Evolutionary conservation across 768 basidiomycete species (phyloP).

Genomic region (Cubamyces lactineus): DNA sequence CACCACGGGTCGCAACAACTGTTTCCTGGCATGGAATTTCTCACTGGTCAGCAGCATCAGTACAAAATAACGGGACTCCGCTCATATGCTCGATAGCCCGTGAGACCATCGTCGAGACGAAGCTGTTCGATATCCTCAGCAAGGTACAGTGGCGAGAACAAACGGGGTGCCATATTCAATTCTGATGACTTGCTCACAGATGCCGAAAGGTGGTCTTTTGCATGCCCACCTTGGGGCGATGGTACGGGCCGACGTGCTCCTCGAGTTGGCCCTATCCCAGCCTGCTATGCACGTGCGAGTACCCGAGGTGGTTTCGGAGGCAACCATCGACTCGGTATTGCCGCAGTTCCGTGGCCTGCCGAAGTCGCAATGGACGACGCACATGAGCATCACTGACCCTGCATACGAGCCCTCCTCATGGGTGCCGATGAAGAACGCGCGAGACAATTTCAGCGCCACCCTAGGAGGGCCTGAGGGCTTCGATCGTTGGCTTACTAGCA

Average conservation of each 20-base stretch:
- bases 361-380: slow-evolving; percentile 27
- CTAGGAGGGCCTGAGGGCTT: slow-evolving; percentile 69
- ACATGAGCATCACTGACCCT: slow-evolving; percentile 42
- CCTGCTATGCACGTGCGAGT: slow-evolving; percentile 63
- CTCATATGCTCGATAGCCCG: slow-evolving; percentile 1
- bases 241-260: slow-evolving; percentile 55
- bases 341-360: slow-evolving; percentile 61
- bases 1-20: slow-evolving; percentile 51
- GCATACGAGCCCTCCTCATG: slow-evolving; percentile 51
- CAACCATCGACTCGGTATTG: slow-evolving; percentile 45
- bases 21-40: slow-evolving; percentile 79
- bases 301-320: slow-evolving; percentile 41
- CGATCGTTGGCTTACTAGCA: slow-evolving; percentile 63
- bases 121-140: slow-evolving; percentile 60
- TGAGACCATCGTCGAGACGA: slow-evolving; percentile 55
- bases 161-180: no score
- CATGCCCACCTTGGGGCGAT: slow-evolving; percentile 80
- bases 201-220: slow-evolving; percentile 81
- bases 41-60: slow-evolving; percentile 52
- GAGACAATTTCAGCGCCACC: slow-evolving; percentile 50
- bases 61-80: neutral
- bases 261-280: slow-evolving; percentile 58
- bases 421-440: slow-evolving; percentile 59
- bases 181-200: slow-evolving; percentile 40
- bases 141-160: slow-evolving; percentile 41